phyloP scores from a whole-genome alignment of 192 early-diverging fungal species.

The Gamsiella multidivaricata region DNA sequence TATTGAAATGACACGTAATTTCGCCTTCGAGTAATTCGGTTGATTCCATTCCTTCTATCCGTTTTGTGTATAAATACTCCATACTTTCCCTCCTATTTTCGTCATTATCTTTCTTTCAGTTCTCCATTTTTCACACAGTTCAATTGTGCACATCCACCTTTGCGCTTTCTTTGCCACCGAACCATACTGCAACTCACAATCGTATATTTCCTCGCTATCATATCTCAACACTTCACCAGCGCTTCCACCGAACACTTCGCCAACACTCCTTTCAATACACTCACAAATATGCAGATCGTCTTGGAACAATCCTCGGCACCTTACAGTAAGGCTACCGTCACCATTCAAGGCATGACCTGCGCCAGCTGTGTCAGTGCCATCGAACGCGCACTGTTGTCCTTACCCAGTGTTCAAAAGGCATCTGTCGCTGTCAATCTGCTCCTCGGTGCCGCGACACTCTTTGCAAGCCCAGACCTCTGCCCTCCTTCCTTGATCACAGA shows the following conservation, averaged over 20 bases:
- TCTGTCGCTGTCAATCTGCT: constrained; percentile 77
- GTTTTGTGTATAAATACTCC: too few species aligned
- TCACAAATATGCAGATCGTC: constrained; percentile 10
- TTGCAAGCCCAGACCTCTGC: constrained; percentile 38
- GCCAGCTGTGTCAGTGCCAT: constrained; percentile 84
- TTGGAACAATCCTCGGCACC: constrained; percentile 14
- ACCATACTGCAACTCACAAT: too few species aligned
- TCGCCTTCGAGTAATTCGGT: too few species aligned
- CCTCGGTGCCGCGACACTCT: constrained; percentile 68
- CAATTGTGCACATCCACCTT: too few species aligned
- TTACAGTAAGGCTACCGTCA: constrained; percentile 56
- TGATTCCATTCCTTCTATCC: not conserved
- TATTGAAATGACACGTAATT: too few species aligned
- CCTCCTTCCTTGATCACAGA: constrained; percentile 57
- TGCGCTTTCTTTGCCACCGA: too few species aligned
- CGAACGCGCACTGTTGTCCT: constrained; percentile 57
- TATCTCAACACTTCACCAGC: too few species aligned
- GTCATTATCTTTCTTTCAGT: not conserved
- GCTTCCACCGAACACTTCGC: too few species aligned
- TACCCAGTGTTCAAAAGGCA: constrained; percentile 63
- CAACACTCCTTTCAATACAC: not conserved
- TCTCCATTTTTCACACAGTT: not conserved
- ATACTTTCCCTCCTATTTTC: too few species aligned
- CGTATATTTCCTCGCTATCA: not conserved
- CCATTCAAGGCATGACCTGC: constrained; percentile 88